Evolutionary conservation across 2,329 filamentous ascomycete genomes (phyloP), one percentile per base, ranked within the genome.

Genomic region (Sordariomycetes sp.): DNA sequence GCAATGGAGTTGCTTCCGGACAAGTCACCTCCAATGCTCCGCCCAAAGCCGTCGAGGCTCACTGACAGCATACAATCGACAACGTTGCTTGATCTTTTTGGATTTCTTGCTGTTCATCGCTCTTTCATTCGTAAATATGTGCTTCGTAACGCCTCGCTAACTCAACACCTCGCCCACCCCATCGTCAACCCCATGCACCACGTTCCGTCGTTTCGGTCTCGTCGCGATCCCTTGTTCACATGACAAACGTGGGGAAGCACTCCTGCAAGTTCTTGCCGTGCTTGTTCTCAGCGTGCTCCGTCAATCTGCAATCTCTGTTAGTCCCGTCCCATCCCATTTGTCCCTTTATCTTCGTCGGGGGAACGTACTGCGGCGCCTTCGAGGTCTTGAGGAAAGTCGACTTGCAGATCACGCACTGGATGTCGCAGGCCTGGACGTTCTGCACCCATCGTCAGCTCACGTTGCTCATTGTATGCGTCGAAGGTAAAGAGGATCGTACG

Each of bases 361-460:
- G 16, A 15, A 63, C 73, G 46, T 66, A 79, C 75, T 81, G 77
- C 49, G 79, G 79, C 41, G 71, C 75, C 53, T 81, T 80, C 40
- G 79, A 81, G 23, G 83, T 88, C 66, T 81, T 80, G 46, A 87
- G 71, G 64, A 88, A 87, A 20, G 81, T 83, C 47, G 80, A 73
- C 61, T 79, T 82, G 80, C 83, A 88, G 50, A 77, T 67, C 45
- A 73, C 63, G 70, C 83, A 88, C 59, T 85, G 79, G 58, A 87
- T 84, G 51, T 73, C 79, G 66, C 78, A 82, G 39, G 83, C 82
- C 46, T 79, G 68, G 47, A 72, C 68, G 64, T 87, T 87, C 79
- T 84, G 45, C 39, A 24, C n/a, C 28, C n/a, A n/a, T n/a, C 23
- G n/a, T n/a, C n/a, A n/a, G n/a, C n/a, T n/a, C n/a, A n/a, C n/a